phyloP scores from a whole-genome alignment of 768 basidiomycete genomes.

The Boletellus emodensis region DNA sequence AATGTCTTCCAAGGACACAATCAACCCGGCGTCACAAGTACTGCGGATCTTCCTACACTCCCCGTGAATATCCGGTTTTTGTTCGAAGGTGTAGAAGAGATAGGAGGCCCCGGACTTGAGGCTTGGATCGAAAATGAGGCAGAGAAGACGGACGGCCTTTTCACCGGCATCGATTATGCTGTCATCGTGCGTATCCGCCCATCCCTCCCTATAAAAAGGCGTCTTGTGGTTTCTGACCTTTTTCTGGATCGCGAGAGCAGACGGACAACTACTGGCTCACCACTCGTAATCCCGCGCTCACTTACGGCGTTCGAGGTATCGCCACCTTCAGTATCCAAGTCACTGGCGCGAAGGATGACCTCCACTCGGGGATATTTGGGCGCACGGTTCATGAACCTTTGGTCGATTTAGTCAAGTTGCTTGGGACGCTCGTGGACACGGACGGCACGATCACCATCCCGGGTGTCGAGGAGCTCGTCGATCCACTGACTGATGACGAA shows the following conservation, averaged over 20 bases:
- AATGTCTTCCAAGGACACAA: constrained; percentile 86
- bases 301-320: constrained; percentile 82
- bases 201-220: no score
- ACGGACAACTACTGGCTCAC: constrained; percentile 92
- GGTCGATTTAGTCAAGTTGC: constrained; percentile 76
- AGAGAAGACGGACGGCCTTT: constrained; percentile 65
- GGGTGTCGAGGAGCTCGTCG: constrained; percentile 79
- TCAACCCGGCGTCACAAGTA: constrained; percentile 39
- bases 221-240: not conserved
- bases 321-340: constrained; percentile 77
- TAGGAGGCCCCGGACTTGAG: constrained; percentile 79
- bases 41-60: constrained; percentile 31
- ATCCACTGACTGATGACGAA: constrained; percentile 53
- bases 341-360: constrained; percentile 75
- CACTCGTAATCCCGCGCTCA: constrained; percentile 65
- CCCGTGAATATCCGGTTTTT: constrained; percentile 86
- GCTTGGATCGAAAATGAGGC: constrained; percentile 73
- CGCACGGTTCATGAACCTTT: constrained; percentile 79
- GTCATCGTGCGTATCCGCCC: constrained; percentile 62
- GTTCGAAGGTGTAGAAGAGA: constrained; percentile 96
- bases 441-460: constrained; percentile 77
- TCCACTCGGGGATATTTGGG: constrained; percentile 86
- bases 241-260: constrained; percentile 29
- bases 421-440: constrained; percentile 73
- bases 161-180: constrained; percentile 78